phyloP scores from a whole-genome alignment of 208 protist genomes.

The Borovskyia barvae region DNA sequence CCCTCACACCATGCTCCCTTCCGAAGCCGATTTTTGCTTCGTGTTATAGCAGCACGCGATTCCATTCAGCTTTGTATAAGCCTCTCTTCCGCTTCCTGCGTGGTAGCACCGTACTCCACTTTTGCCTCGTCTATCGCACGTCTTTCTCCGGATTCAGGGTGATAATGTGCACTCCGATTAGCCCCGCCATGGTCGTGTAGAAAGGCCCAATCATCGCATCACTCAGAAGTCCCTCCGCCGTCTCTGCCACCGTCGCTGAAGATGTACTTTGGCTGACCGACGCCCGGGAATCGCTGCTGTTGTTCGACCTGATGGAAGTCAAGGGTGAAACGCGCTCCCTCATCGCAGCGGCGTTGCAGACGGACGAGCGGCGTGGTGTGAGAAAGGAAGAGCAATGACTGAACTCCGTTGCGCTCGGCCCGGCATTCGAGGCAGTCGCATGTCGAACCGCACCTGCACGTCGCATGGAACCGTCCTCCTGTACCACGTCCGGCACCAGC shows the following conservation, averaged over 20 bases:
- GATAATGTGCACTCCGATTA: conserved; percentile 71
- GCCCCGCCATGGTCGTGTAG: conserved; percentile 58
- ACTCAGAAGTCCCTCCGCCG: conserved; percentile 32
- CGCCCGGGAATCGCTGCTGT: conserved; percentile 7
- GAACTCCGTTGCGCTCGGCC: background rate
- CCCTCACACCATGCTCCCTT: too few relatives aligned
- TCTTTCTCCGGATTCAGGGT: conserved; percentile 16
- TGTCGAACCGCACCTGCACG: background rate
- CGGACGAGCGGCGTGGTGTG: background rate
- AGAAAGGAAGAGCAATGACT: background rate
- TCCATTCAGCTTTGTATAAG: too few relatives aligned
- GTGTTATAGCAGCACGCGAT: too few relatives aligned
- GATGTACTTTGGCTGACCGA: conserved; percentile 12
- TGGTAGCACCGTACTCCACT: background rate
- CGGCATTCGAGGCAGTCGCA: background rate
- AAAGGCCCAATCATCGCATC: conserved; percentile 71
- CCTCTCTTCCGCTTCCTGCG: background rate
- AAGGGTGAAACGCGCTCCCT: background rate
- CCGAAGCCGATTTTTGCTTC: too few relatives aligned
- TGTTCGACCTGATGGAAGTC: conserved; percentile 8
- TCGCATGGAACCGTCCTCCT: conserved; percentile 37
- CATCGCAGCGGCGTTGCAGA: background rate
- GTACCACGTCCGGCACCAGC: conserved; percentile 36
- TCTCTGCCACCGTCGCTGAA: conserved; percentile 8
- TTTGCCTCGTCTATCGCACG: background rate